Evolutionary conservation across 768 basidiomycete species (phyloP).

Genomic region (Serendipita indica): DNA sequence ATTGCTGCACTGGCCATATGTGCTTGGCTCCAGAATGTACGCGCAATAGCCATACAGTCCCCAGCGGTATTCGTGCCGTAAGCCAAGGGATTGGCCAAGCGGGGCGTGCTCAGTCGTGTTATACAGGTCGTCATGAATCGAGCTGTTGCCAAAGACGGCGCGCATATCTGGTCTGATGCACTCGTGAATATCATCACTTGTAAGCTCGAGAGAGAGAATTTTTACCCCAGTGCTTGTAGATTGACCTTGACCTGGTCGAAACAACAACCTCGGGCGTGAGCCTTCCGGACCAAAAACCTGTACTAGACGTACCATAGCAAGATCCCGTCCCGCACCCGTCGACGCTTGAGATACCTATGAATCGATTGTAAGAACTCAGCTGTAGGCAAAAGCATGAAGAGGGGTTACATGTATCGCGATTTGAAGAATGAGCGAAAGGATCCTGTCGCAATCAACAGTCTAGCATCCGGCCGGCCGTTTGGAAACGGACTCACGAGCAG

Average conservation of each 20-base stretch:
- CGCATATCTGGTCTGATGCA: background rate
- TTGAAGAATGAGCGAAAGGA: background rate
- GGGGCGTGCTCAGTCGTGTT: slow-evolving; percentile 42
- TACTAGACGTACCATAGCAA: slow-evolving; percentile 1
- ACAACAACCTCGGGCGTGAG: background rate
- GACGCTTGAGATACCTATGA: slow-evolving; percentile 6
- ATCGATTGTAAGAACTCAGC: too few species aligned
- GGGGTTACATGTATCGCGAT: slow-evolving; percentile 4
- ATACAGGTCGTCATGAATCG: background rate
- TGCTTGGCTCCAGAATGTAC: slow-evolving; percentile 35
- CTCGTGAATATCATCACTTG: background rate
- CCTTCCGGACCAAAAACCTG: background rate
- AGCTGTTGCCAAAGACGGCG: slow-evolving; percentile 4
- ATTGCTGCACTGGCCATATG: slow-evolving; percentile 50
- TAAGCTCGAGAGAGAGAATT: background rate
- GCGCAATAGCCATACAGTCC: slow-evolving; percentile 75
- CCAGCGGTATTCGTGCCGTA: slow-evolving; percentile 59
- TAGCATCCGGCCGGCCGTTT: background rate
- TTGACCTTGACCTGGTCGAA: slow-evolving; percentile 5
- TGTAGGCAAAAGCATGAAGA: too few species aligned
- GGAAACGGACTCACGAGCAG: background rate
- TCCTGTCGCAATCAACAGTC: background rate
- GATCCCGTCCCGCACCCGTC: background rate
- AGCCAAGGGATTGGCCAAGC: slow-evolving; percentile 38
- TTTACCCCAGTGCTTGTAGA: slow-evolving; percentile 1